These are phyloP conservation scores for Geranomyces variabilis DNA, from an alignment of 192 early-diverging fungal species.

Conservation along the genomic window DNA sequence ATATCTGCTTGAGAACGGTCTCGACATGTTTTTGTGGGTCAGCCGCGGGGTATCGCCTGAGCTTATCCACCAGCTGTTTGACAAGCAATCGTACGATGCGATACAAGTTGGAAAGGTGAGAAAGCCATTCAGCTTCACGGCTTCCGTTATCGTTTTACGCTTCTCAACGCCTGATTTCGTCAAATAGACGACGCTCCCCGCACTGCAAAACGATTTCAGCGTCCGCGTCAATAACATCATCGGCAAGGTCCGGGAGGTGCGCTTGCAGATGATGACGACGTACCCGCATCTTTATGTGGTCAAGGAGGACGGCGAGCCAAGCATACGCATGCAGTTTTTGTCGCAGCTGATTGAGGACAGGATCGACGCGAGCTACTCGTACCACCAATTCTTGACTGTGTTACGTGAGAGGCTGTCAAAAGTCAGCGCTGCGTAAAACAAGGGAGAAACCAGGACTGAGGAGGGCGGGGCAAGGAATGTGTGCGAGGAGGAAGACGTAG, in stretches of 20 bases:
- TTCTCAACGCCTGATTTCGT: background rate
- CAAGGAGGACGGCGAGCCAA: slow-evolving; percentile 90
- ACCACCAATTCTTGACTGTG: slow-evolving; percentile 55
- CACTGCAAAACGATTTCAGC: slow-evolving; percentile 72
- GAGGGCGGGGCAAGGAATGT: no score
- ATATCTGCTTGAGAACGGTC: slow-evolving; percentile 84
- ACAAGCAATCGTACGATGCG: slow-evolving; percentile 74
- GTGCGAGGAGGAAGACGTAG: no score
- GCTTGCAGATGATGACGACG: slow-evolving; percentile 62
- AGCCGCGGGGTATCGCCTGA: slow-evolving; percentile 79
- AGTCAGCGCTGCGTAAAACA: slow-evolving; percentile 16
- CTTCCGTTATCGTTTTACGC: background rate
- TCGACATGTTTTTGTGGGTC: slow-evolving; percentile 88
- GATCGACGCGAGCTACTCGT: slow-evolving; percentile 62
- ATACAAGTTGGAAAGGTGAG: slow-evolving; percentile 77
- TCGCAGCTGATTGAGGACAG: slow-evolving; percentile 92
- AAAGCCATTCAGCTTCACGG: background rate
- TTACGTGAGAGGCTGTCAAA: slow-evolving; percentile 37
- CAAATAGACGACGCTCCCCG: slow-evolving; percentile 66
- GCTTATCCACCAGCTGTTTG: slow-evolving; percentile 75
- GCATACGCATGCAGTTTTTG: slow-evolving; percentile 80
- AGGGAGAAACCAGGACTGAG: no score
- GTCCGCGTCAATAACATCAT: slow-evolving; percentile 76
- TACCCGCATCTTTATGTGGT: slow-evolving; percentile 80
- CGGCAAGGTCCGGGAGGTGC: slow-evolving; percentile 68